phyloP scores from a whole-genome alignment of 148 eudicot species.

The Rhododendron molle region DNA sequence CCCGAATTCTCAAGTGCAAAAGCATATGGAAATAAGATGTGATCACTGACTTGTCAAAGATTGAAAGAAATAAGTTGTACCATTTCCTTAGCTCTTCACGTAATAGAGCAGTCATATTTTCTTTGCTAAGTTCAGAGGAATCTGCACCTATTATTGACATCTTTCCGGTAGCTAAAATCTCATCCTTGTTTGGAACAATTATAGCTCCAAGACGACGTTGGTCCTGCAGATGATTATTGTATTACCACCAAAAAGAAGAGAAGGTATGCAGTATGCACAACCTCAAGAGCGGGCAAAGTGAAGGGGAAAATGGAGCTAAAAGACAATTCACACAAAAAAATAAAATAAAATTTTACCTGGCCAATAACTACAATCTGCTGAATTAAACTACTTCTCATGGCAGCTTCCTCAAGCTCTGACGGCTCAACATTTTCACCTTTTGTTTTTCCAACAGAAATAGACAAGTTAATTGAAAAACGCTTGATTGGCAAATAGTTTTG shows the following conservation, averaged over 20 bases:
- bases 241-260: background rate
- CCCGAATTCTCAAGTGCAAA: background rate
- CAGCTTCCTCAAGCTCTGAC: conserved; percentile 88
- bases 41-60: background rate
- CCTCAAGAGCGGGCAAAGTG: background rate
- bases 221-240: conserved; percentile 41
- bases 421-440: conserved; percentile 98
- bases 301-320: background rate
- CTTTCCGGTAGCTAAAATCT: conserved; percentile 51
- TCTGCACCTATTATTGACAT: conserved; percentile 38
- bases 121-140: conserved; percentile 47
- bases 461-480: background rate
- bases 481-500: background rate
- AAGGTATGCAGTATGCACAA: background rate
- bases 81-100: conserved; percentile 61
- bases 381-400: conserved; percentile 73
- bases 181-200: conserved; percentile 86
- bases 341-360: conserved; percentile 50
- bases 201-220: conserved; percentile 92
- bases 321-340: background rate
- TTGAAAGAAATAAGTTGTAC: conserved; percentile 26
- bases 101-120: conserved; percentile 43
- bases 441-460: conserved; percentile 7
- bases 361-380: conserved; percentile 88
- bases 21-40: background rate